Evolutionary conservation across 441 rosid genomes (phyloP).

Genomic region (Erodium moschatum): DNA sequence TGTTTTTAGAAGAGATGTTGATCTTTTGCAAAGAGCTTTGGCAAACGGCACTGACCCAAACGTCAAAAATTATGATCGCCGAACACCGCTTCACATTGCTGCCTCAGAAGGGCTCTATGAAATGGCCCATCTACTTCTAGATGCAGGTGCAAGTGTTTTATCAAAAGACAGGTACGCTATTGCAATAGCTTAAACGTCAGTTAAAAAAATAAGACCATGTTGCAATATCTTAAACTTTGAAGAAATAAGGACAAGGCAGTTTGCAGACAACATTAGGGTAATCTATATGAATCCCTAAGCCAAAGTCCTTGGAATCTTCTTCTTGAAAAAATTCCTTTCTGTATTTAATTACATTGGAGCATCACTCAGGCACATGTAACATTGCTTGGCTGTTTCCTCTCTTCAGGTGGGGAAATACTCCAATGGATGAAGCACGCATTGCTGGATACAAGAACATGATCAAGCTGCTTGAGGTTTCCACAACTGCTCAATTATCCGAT

Average conservation of each 20-base stretch:
- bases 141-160: constrained; percentile 71
- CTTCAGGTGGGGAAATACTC: constrained; percentile 76
- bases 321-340: not conserved
- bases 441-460: constrained; percentile 82
- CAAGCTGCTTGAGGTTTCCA: constrained; percentile 62
- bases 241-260: too few species aligned
- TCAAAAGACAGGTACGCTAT: constrained; percentile 63
- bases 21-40: constrained; percentile 59
- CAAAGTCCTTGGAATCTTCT: too few species aligned
- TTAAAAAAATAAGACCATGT: too few species aligned
- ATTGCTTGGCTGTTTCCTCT: constrained; percentile 9
- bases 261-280: too few species aligned
- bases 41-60: constrained; percentile 68
- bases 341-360: not conserved
- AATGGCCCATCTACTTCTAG: constrained; percentile 64
- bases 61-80: constrained; percentile 67
- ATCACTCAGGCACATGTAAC: not conserved
- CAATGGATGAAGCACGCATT: constrained; percentile 57
- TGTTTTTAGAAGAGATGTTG: constrained; percentile 65
- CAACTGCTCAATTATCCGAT: constrained; percentile 36
- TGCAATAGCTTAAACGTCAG: too few species aligned
- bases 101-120: constrained; percentile 70
- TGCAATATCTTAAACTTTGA: too few species aligned
- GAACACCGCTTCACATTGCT: constrained; percentile 91
- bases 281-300: too few species aligned